Base-by-base conservation (phyloP, 2,329 filamentous ascomycete genomes). In the Ophiostoma fasciatum region DNA sequence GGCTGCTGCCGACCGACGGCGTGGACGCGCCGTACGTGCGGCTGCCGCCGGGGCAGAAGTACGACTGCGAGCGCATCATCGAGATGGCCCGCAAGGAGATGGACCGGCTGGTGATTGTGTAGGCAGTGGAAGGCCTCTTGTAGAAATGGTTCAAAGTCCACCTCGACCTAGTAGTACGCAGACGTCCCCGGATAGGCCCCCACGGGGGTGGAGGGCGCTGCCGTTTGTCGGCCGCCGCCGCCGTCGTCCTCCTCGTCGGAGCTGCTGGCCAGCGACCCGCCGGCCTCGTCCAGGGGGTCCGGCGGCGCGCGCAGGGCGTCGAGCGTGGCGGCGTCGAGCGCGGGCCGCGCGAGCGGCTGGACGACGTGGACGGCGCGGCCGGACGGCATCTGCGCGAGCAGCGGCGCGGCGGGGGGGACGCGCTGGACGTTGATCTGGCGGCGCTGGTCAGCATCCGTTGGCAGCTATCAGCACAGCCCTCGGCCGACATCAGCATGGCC, bases 311-410 rank as follows among this genome's bases (percentile, higher is more conserved):
- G 62, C 70, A 77, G 74, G 2, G 60, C 59, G 34, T 77, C 71
- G 10, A 96, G 59, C 0, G 70, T 61, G 20, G 76, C 68, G 10
- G 67, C 62, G 29, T 80, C 79, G 10, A 94, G 58, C 2, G 58
- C 53, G 0, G 80, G 79, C 1, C 74, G 69, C 7, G 68, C 62
- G 47, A 76, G 94, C 1, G 73, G 64, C 48, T 77, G 78, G 25
- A 83, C 61, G 0, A 64, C 68, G 45, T 92, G 80, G 36, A 94
- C 84, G 49, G 94, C 87, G 43, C 88, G 73, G 2, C 88, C 88
- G 1, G 82, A 88, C 0, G 90, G 88, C 61, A 96, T 80, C 42
- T 74, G 77, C 7, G 81, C 70, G 5, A 93, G 58, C 9, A 94
- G 60, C 1, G 80, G 71, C 12, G 76, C 77, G 5, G 71, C 68